Base-by-base conservation (phyloP, 2,329 filamentous ascomycete species). In the Fusarium pseudonygamai region DNA sequence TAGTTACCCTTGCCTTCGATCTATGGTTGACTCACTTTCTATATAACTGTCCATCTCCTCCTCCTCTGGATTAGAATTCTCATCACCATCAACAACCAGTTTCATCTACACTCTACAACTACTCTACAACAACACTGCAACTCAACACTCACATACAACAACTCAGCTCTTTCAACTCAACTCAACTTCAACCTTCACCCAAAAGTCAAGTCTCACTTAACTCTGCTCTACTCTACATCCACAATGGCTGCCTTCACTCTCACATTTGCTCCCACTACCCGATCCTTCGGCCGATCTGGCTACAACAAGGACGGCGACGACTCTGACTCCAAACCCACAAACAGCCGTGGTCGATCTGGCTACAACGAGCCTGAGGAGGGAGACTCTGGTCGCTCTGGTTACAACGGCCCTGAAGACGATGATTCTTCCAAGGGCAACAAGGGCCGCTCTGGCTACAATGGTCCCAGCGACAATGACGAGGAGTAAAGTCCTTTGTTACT, bases 371-470 rank as follows among this genome's bases (percentile, higher is more conserved):
- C 81, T 72, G 78, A 78, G 67, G 74, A 69, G 65, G 79, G 74
- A 75, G 78, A 82, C 77, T 79, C 80, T 57, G 84, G 84, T 75
- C 83, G 84, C 74, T 81, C 79, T 57, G 83, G 83, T 62, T 84
- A 85, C 79, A 84, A 84, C 74, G 79, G 77, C 67, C 74, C 76
- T 53, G 79, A 76, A 79, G 73, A 75, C 22, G 73, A 75, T 43
- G 67, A 73, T 67, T 70, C 78, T 59, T 74, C 67, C 39, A 52
- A 81, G 77, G 78, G 80, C 78, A 79, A 82, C 82, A 80, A 79
- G 69, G 82, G 82, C 76, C 83, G 80, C 78, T 83, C 80, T 60
- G 83, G 83, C 63, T 85, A 85, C 81, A 84, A 84, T 78, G 79
- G 81, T 64, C 81, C 81, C 73, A 78, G 75, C 62, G 75, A 77